Base-by-base conservation (phyloP, 345 rosid genomes). In the Brassica napus region DNA sequence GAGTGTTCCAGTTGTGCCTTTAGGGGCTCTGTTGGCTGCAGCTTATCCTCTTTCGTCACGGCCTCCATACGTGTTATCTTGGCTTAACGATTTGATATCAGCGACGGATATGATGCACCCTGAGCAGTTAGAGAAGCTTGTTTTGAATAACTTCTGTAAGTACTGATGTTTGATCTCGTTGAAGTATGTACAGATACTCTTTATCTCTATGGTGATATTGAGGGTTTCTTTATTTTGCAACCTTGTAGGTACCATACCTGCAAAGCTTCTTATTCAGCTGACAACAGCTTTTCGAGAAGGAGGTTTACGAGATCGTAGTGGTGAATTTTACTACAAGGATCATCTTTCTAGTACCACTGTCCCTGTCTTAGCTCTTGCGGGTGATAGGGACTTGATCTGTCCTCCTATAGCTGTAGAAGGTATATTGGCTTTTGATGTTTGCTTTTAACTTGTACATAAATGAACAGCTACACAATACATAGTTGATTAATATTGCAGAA, bases 61-160 rank as follows among this genome's bases (percentile, higher is more conserved):
- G 8, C 90, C 98, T 78, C 97, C 97, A 52, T 91, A 91, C 71
- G 88, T 86, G 14, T 84, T 95, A 74, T 86, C 97, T 77, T 95
- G 98, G 99, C 88, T 95, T 74, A 90, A 86, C 78, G 10, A 87
- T 71, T 80, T 91, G 82, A 90, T 95, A 88, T 95, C 99, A 68
- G 88, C 97, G 63, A 84, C 88, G 65, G 97, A 91, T 86, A 95
- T 95, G 99, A 92, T 95, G 99, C 96, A 88, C 83, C 98, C 97
- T 26, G 97, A 93, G 78, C 57, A 89, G 88, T 85, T 95, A 76
- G 83, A 95, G 78, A 95, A 91, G 89, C 98, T 95, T 15, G 84
- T 93, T 82, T 69, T 93, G 85, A 95, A 93, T 81, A 95, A 86
- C 85, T 93, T 95, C 68, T 89, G 99, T 95, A 82, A 90, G 98